Evolutionary conservation across 352 stramenopile species (phyloP).

Genomic region (Globisporangium recalcitrans): DNA sequence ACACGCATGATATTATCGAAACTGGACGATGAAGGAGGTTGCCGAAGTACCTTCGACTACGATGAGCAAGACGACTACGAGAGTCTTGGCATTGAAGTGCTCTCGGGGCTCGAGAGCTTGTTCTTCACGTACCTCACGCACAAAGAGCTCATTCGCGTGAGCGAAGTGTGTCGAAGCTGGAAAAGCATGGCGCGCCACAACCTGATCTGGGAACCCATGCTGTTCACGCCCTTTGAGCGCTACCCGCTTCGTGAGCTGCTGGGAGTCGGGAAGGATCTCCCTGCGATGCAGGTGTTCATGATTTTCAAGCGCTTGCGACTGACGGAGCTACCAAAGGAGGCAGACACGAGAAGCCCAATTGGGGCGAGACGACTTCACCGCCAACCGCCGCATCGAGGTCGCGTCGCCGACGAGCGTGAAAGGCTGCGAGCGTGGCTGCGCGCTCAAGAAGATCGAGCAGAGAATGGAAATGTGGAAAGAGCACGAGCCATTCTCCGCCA

Average conservation of each 20-base stretch:
- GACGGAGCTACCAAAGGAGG: conserved; percentile 18
- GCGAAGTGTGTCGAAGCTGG: conserved; percentile 56
- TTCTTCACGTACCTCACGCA: conserved; percentile 53
- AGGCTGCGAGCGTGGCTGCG: conserved; percentile 14
- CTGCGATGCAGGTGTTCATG: conserved; percentile 73
- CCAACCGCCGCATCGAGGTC: conserved; percentile 1
- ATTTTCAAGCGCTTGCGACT: conserved; percentile 52
- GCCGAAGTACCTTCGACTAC: no score
- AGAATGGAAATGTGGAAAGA: neutral
- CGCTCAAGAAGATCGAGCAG: neutral
- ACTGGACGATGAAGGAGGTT: conserved; percentile 25
- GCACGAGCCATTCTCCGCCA: neutral
- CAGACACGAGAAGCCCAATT: neutral
- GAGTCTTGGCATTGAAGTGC: conserved; percentile 34
- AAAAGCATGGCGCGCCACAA: conserved; percentile 44
- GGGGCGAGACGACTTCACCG: neutral
- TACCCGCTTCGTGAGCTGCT: conserved; percentile 64
- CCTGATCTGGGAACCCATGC: conserved; percentile 60
- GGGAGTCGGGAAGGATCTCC: conserved; percentile 32
- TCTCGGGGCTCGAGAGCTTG: conserved; percentile 55
- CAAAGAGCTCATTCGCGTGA: conserved; percentile 39
- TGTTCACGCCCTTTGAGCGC: conserved; percentile 49
- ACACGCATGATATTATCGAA: conserved; percentile 53
- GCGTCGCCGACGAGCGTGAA: conserved; percentile 16
- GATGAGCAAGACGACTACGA: neutral